These are phyloP conservation scores for Pueraria montana DNA, from an alignment of 306 rosid species.

Conservation along the genomic window DNA sequence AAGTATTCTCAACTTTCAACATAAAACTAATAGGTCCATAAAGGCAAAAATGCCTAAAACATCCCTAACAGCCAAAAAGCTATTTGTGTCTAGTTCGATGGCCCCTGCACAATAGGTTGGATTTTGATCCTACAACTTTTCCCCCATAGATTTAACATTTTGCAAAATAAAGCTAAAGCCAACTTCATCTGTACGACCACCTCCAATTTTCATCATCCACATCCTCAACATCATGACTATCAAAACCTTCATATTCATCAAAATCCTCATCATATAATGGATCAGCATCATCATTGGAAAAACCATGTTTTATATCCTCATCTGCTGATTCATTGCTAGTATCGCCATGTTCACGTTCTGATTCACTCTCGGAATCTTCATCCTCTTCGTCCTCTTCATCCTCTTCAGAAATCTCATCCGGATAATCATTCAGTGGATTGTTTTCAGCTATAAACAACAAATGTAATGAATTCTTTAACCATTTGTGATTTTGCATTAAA, in stretches of 20 bases:
- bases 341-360: conserved; percentile 46
- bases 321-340: conserved; percentile 48
- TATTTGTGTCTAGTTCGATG: neutral
- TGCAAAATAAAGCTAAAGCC: neutral
- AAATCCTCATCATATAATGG: conserved; percentile 57
- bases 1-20: neutral
- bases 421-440: conserved; percentile 83
- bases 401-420: conserved; percentile 74
- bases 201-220: conserved; percentile 56
- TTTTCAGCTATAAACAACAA: conserved; percentile 70
- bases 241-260: conserved; percentile 48
- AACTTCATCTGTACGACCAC: conserved; percentile 55
- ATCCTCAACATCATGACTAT: conserved; percentile 34
- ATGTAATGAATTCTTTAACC: conserved; percentile 22
- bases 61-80: neutral
- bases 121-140: neutral
- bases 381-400: conserved; percentile 52
- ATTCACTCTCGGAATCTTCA: conserved; percentile 60
- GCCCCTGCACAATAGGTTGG: neutral
- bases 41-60: neutral
- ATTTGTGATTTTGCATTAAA: neutral
- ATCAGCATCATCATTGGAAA: conserved; percentile 37
- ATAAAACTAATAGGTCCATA: neutral
- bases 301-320: conserved; percentile 43
- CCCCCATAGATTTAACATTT: neutral